Base-by-base conservation (phyloP, 2,329 filamentous ascomycete genomes). In the Neofusicoccum parvum region DNA sequence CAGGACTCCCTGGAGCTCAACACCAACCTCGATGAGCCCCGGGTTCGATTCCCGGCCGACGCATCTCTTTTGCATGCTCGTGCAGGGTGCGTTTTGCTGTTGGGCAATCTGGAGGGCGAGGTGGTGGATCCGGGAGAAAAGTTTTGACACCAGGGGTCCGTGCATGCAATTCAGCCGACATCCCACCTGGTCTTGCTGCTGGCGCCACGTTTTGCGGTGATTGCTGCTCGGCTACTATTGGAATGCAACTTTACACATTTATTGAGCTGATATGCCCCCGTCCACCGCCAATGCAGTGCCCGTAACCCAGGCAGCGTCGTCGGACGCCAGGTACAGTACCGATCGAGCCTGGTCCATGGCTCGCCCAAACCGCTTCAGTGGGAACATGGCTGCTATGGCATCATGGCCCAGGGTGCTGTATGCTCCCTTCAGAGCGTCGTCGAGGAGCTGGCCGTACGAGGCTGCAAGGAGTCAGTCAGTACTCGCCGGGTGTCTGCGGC, bases 301-400 rank as follows among this genome's bases (percentile, higher is more conserved):
- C 17, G 80, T 81, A 4, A 81, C 71, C 75, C 76, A 82, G 15
- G 69, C 70, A 0, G 78, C 79, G 69, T 82, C 80, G 14, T 80
- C 79, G 54, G 79, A 80, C 0, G 78, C 78, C 27, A 82, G 67
- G 67, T 79, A 79, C 5, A 82, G 76, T 0, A 79, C 80, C 12
- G 75, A 74, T 27, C 73, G 56, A 4, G 72, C 72, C 36, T 70
- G 67, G 50, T 74, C 70, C 9, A 68, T 66, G 3, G 70, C 14
- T n/a, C 39, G 37, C 5, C 54, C 54, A 32, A 59, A 46, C 2
- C 37, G 39, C 12, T 46, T 59, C 37, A 59, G 12, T 3, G 54
- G 54, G n/a, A 43, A 34, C 54, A 59, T 45, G 23, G 54, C 39
- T 10, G 54, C 39, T 11, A 59, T 46, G 5, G 39, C 54, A 34